Evolutionary conservation across 73 alveolate species (phyloP), one percentile per base, ranked within the genome.

Genomic region (Urostyla sp.): DNA sequence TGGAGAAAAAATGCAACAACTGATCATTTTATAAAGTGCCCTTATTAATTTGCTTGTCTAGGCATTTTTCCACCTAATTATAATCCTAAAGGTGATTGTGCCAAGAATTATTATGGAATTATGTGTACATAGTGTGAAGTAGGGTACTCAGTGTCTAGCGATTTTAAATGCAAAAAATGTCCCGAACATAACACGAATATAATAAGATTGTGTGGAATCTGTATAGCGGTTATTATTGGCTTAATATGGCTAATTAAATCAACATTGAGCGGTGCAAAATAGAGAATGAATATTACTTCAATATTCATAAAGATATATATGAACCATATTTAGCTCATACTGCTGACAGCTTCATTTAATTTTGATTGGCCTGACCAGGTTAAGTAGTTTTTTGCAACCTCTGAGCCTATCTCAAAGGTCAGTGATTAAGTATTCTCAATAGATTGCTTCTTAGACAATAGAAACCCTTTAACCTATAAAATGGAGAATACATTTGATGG

Each of bases 321-420:
- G 75, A 81, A 87, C 54, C 88, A 87, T 72, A 8, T 79, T 49
- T 77, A 87, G 43, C 56, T 87, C 28, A 26, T 87, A 0, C 66
- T 73, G 0, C 69, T 82, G 7, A 82, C 87, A 15, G 81, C 84
- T 0, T 75, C 91, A 3, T 82, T 87, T 27, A 40, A 83, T n/a
- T 43, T 87, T 21, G 66, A 81, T 37, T 87, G 95, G 92, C 89
- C 95, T 18, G 21, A 38, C 4, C 32, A 21, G 1, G 75, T 85
- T 1, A 20, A 13, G 0, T 0, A 24, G 0, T 37, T 85, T 13
- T 85, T 53, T 53, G 67, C 16, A 23, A 38, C 59, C 11, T 24
- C 86, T 24, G 36, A 59, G 49, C 52, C 79, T 49, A n/a, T 37
- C 6, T 45, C 72, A 7, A 26, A 60, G 10, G 16, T 57, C 20